Conservation (phyloP, 129 eudicot species). For the Chrysanthemum lavandulifolium region DNA sequence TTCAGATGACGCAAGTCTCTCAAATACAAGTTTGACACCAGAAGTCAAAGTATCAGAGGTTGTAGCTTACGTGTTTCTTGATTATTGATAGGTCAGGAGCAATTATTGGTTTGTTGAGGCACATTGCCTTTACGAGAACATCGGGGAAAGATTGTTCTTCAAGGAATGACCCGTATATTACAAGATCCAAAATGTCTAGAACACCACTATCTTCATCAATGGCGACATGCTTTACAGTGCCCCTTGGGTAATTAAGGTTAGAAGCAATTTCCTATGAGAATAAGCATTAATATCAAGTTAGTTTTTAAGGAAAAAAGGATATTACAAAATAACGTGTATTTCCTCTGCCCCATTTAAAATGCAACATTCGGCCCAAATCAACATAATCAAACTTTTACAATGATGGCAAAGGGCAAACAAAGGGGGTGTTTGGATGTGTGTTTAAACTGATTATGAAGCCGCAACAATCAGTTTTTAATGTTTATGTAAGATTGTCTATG, state of each 20-base stretch:
- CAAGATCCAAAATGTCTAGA: constrained; percentile 57
- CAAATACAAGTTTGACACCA: neutral
- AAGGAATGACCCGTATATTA: constrained; percentile 77
- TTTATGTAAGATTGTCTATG: neutral
- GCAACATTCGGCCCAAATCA: neutral
- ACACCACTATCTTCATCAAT: constrained; percentile 37
- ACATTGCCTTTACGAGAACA: constrained; percentile 71
- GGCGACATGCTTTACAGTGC: constrained; percentile 56
- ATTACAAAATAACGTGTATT: neutral
- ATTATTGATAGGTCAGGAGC: constrained; percentile 76
- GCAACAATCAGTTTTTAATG: neutral
- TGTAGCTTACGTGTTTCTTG: constrained; percentile 62
- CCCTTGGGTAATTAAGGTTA: constrained; percentile 60
- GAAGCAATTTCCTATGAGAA: constrained; percentile 58
- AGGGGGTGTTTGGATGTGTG: neutral
- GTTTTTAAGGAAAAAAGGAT: neutral
- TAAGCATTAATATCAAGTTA: constrained; percentile 14
- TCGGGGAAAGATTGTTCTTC: constrained; percentile 81
- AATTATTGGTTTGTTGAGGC: constrained; percentile 73
- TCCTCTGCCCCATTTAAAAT: neutral
- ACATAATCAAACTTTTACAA: no score
- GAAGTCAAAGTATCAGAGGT: constrained; percentile 22
- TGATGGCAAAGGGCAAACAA: no score
- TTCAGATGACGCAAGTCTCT: neutral
- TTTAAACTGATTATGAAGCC: no score